A percentile compares a stretch with the other conserved stretches of the same genome.
Evolutionary conservation across 306 rosid species (phyloP).

Genomic region (Pachyrhizus erosus): DNA sequence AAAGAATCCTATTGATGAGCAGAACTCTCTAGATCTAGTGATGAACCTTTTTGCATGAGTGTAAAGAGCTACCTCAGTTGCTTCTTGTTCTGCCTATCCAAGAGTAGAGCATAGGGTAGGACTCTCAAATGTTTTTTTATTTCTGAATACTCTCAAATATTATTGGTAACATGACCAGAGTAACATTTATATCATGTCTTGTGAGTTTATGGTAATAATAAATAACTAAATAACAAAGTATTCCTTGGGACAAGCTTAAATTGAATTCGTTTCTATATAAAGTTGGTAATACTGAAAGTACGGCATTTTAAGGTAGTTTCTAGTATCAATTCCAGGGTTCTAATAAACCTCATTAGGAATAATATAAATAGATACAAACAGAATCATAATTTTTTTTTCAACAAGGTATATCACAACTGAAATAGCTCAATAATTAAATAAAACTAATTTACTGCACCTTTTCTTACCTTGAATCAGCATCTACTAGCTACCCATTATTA

Average conservation of each 20-base stretch:
- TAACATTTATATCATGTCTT: not conserved
- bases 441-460: not conserved
- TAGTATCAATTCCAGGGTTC: not conserved
- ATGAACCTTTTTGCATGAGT: too few species aligned
- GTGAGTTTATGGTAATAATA: not conserved
- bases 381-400: not conserved
- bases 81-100: too few species aligned
- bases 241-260: not conserved
- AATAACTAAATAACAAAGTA: constrained; percentile 22
- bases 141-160: too few species aligned
- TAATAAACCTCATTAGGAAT: not conserved
- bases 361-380: not conserved
- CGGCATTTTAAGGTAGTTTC: not conserved
- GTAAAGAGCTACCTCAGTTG: too few species aligned
- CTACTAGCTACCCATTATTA: not conserved
- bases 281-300: not conserved
- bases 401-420: not conserved
- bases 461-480: not conserved
- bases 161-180: too few species aligned
- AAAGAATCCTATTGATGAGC: too few species aligned
- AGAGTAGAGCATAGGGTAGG: too few species aligned
- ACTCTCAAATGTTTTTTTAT: too few species aligned
- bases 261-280: not conserved
- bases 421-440: constrained; percentile 1
- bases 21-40: too few species aligned